A percentile compares a stretch with the other conserved stretches of the same genome.
Conservation (phyloP, 495 filamentous ascomycete genomes). For the Jackrogersella minutella region DNA sequence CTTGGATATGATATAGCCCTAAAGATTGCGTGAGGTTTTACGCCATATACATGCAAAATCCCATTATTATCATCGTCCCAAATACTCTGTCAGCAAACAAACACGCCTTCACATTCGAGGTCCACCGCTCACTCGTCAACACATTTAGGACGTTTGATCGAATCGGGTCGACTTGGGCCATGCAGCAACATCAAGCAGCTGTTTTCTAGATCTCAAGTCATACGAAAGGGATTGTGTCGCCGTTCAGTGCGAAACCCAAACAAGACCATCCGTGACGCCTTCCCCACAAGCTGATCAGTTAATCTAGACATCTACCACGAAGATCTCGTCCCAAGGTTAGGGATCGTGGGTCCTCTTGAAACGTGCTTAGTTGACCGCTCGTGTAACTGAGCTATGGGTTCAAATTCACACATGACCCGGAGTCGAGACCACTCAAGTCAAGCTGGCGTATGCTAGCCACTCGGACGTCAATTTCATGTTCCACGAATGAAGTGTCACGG, state of each 20-base stretch:
- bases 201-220: constrained; percentile 6
- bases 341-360: constrained; percentile 26
- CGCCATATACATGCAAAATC: constrained; percentile 6
- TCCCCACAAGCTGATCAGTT: constrained; percentile 8
- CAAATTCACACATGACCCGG: constrained; percentile 2
- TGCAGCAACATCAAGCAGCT: neutral
- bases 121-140: neutral
- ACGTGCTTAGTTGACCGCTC: constrained; percentile 3
- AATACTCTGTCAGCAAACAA: constrained; percentile 4
- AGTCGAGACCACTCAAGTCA: constrained; percentile 9
- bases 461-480: constrained; percentile 14
- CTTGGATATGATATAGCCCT: neutral
- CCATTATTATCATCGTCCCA: neutral
- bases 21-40: neutral
- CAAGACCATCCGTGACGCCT: neutral
- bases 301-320: constrained; percentile 16
- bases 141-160: neutral
- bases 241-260: neutral
- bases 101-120: neutral
- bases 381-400: constrained; percentile 16
- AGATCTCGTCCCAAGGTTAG: constrained; percentile 22
- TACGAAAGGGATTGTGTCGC: neutral
- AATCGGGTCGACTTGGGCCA: neutral
- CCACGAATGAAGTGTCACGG: constrained; percentile 20
- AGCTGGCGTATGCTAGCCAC: constrained; percentile 30